These are phyloP conservation scores for Fraxinus baroniana DNA, from an alignment of 305 asterid genomes.

Conservation along the genomic window DNA sequence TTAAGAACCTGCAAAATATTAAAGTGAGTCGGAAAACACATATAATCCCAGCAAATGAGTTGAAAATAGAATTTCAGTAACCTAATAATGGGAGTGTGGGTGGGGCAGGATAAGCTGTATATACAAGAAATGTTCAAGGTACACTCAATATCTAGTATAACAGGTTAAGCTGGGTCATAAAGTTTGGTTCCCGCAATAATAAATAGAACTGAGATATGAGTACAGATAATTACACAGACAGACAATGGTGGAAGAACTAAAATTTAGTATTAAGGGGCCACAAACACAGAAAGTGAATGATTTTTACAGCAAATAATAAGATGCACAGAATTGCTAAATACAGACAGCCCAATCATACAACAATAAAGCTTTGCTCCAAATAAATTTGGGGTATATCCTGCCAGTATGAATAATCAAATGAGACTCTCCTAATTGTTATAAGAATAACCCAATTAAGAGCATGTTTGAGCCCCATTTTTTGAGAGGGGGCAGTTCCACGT, in stretches of 20 bases:
- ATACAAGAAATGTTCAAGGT: not conserved
- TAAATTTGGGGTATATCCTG: not conserved
- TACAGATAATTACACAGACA: not conserved
- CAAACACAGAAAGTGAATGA: not conserved
- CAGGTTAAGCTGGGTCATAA: not conserved
- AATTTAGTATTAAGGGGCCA: not conserved
- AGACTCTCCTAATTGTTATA: not conserved
- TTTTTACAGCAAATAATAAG: not conserved
- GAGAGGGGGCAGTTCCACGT: not conserved
- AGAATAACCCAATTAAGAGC: not conserved
- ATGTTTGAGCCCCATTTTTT: not conserved
- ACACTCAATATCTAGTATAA: not conserved
- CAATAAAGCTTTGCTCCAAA: not conserved
- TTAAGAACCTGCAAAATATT: constrained; percentile 72
- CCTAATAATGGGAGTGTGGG: not conserved
- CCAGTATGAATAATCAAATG: not conserved
- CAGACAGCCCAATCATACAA: not conserved
- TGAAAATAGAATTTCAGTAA: constrained; percentile 1
- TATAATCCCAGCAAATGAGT: not conserved
- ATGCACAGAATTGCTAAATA: not conserved
- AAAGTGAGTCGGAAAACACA: constrained; percentile 4
- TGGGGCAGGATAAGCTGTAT: not conserved
- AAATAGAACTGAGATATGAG: not conserved
- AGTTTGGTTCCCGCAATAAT: not conserved
- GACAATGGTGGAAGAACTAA: not conserved